Conservation (phyloP, 495 filamentous ascomycete genomes). For the Talaromyces borbonicus region DNA sequence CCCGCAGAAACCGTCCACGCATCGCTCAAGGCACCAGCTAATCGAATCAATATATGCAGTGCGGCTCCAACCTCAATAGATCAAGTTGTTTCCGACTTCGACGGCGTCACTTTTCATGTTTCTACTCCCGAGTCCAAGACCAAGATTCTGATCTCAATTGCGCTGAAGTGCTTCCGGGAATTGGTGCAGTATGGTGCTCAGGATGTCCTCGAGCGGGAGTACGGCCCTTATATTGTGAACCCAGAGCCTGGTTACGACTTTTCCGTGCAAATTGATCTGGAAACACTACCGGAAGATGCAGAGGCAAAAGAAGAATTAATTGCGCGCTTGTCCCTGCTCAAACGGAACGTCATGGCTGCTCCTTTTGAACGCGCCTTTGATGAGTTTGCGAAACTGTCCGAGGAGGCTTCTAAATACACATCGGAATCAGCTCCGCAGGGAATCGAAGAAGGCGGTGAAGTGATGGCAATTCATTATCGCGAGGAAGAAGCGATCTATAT, state of each 20-base stretch:
- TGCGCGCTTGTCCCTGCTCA: slow-evolving; percentile 74
- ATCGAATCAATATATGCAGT: slow-evolving; percentile 41
- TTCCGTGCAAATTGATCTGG: slow-evolving; percentile 78
- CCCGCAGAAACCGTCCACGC: slow-evolving; percentile 13
- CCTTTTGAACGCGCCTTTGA: slow-evolving; percentile 95
- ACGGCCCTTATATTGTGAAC: slow-evolving; percentile 78
- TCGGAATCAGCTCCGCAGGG: slow-evolving; percentile 87
- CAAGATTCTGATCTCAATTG: slow-evolving; percentile 85
- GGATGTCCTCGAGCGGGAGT: slow-evolving; percentile 84
- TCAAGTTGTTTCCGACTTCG: slow-evolving; percentile 96
- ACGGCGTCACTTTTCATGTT: slow-evolving; percentile 94
- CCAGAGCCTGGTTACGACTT: slow-evolving; percentile 93
- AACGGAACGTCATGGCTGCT: slow-evolving; percentile 96
- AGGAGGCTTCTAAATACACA: slow-evolving; percentile 82
- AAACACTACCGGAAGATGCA: slow-evolving; percentile 70
- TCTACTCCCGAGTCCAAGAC: slow-evolving; percentile 89
- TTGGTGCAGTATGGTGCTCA: slow-evolving; percentile 87
- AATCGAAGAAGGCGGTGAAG: slow-evolving; percentile 75
- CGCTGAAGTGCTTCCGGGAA: slow-evolving; percentile 89
- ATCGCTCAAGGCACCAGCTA: slow-evolving; percentile 21
- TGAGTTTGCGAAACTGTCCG: slow-evolving; percentile 74
- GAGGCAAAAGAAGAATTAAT: slow-evolving; percentile 78
- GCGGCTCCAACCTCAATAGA: slow-evolving; percentile 79
- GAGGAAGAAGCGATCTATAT: slow-evolving; percentile 99
- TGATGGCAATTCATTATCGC: slow-evolving; percentile 94